Conservation (phyloP, 129 eudicot species). For the Escallonia rubra region DNA sequence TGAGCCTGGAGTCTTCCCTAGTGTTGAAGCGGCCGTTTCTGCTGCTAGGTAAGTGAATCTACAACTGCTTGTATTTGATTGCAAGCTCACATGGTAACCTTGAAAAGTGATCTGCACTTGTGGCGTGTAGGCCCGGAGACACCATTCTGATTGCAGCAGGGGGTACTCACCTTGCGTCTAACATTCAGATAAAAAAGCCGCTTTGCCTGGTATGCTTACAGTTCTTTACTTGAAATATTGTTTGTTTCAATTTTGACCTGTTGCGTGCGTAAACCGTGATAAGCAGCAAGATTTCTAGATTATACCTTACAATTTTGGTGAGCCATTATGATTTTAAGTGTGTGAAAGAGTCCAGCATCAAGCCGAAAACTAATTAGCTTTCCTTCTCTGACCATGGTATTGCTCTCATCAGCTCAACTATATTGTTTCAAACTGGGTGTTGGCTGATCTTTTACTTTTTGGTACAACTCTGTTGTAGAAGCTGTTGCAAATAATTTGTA, state of each 20-base stretch:
- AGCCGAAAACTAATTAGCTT: no score
- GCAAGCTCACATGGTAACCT: neutral
- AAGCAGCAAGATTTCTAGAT: neutral
- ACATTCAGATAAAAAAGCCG: constrained; percentile 84
- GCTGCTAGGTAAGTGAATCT: constrained; percentile 73
- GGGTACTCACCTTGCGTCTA: constrained; percentile 72
- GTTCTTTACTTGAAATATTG: neutral
- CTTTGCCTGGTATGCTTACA: constrained; percentile 74
- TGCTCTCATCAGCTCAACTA: no score
- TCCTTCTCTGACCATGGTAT: no score
- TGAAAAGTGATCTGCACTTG: constrained; percentile 5
- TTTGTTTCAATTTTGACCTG: neutral
- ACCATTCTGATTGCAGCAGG: constrained; percentile 93
- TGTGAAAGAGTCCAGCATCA: no score
- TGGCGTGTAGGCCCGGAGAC: constrained; percentile 86
- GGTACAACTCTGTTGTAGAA: no score
- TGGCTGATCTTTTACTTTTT: no score
- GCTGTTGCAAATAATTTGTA: no score
- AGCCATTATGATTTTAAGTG: no score
- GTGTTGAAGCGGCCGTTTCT: constrained; percentile 76
- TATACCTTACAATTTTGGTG: no score
- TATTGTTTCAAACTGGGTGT: no score
- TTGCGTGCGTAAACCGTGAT: neutral
- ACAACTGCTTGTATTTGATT: neutral
- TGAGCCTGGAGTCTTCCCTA: constrained; percentile 72